Percentiles rank a stretch among this genome's conserved stretches.
Evolutionary conservation across 1,284 basidiomycete genomes (phyloP).

Genomic region (Malassezia furfur): DNA sequence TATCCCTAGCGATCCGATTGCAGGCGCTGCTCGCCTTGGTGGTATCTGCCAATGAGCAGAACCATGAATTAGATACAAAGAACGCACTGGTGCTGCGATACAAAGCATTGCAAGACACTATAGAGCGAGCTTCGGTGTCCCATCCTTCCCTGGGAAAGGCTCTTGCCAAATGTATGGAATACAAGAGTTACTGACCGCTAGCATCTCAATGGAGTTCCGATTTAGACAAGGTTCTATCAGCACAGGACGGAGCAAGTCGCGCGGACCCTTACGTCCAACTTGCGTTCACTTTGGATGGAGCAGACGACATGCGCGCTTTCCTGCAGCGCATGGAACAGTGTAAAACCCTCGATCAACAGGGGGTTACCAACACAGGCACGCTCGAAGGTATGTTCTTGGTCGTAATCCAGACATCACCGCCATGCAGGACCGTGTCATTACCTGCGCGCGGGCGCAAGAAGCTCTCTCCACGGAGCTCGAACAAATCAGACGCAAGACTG

Average conservation of each 20-base stretch:
- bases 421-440: neutral
- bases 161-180: neutral
- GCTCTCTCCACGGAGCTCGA: neutral
- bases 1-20: neutral
- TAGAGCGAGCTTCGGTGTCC: neutral
- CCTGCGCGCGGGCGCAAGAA: neutral
- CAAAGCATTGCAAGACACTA: neutral
- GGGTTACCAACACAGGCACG: neutral
- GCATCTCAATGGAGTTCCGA: neutral
- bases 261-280: conserved; percentile 5
- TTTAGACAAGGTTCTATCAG: neutral
- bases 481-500: neutral
- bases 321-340: conserved; percentile 9
- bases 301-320: conserved; percentile 4
- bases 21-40: neutral
- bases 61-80: neutral
- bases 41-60: neutral
- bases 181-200: neutral
- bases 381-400: conserved; percentile 9
- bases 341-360: conserved; percentile 5
- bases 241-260: too few relatives aligned
- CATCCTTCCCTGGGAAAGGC: neutral
- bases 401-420: neutral
- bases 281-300: conserved; percentile 13
- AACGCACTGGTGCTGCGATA: neutral